Percentiles rank a stretch among this genome's conserved stretches.
Evolutionary conservation across 2,329 filamentous ascomycete species (phyloP).

Genomic region (Fusarium miscanthi): DNA sequence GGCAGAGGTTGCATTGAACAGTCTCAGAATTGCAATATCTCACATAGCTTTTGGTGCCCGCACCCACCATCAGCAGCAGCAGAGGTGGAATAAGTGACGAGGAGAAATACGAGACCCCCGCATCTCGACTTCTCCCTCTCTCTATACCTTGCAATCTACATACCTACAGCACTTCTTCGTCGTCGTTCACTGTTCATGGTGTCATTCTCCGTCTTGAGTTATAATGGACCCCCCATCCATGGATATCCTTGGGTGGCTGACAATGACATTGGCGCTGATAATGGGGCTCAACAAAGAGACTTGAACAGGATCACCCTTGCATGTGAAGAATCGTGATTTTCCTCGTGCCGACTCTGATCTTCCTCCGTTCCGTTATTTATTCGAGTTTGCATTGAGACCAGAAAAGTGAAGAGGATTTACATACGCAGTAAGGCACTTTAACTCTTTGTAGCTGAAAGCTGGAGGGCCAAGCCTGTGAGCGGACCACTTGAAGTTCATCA

Average conservation of each 20-base stretch:
- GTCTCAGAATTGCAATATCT: constrained; percentile 9
- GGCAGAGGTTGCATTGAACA: constrained; percentile 1
- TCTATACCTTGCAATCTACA: not conserved
- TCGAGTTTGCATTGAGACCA: constrained; percentile 1
- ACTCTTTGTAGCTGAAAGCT: not conserved
- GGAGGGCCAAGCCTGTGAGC: not conserved
- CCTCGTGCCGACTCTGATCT: not conserved
- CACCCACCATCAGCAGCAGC: not conserved
- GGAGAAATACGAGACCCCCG: constrained; percentile 1
- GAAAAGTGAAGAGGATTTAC: not conserved
- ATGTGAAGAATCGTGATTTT: constrained; percentile 10
- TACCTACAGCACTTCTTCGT: not conserved
- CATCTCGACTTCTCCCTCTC: not conserved
- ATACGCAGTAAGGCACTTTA: not conserved
- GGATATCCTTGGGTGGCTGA: not conserved
- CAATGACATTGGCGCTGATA: not conserved
- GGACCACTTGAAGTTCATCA: not conserved
- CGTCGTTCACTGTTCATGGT: constrained; percentile 29
- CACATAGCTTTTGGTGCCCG: constrained; percentile 15
- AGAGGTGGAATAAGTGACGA: not conserved
- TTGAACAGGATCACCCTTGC: constrained; percentile 9
- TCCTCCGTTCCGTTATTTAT: not conserved
- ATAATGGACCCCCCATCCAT: not conserved
- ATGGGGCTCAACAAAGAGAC: constrained; percentile 17
- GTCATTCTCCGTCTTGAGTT: constrained; percentile 5